phyloP scores from a whole-genome alignment of 2,329 filamentous ascomycete genomes.

The Thyridium curvatum region DNA sequence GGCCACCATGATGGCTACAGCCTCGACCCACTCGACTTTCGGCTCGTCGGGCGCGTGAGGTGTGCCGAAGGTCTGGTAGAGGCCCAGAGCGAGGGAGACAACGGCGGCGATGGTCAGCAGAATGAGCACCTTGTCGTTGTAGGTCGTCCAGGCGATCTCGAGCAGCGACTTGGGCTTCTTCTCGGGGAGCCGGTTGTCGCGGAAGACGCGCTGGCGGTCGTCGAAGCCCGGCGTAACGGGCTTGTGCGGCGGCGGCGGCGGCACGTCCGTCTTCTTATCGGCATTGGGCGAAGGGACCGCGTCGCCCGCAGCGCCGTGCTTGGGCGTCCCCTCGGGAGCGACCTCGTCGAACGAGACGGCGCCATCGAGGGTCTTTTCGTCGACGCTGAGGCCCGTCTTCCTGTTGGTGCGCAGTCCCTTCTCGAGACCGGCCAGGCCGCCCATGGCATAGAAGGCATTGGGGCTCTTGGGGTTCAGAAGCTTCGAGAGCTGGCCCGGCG shows the following conservation, averaged over 20 bases:
- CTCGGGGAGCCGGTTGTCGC: conserved; percentile 54
- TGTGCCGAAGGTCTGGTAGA: conserved; percentile 58
- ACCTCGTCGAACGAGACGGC: conserved; percentile 63
- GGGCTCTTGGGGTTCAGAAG: conserved; percentile 74
- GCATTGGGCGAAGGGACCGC: conserved; percentile 32
- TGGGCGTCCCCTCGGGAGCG: conserved; percentile 25
- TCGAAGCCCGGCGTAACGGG: conserved; percentile 13
- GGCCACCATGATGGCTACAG: conserved; percentile 59
- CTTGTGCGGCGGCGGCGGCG: conserved; percentile 4
- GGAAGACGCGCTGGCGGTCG: conserved; percentile 53
- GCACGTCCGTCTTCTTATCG: conserved; percentile 9
- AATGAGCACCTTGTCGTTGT: conserved; percentile 64
- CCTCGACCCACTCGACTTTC: conserved; percentile 59
- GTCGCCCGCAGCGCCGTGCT: conserved; percentile 15
- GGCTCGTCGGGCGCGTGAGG: conserved; percentile 34
- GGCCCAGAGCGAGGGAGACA: conserved; percentile 58
- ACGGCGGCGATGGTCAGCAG: conserved; percentile 59
- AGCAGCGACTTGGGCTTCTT: conserved; percentile 57
- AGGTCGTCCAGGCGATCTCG: conserved; percentile 58
- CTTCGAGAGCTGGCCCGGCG: conserved; percentile 66
- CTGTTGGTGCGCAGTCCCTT: conserved; percentile 63
- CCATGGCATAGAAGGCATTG: conserved; percentile 64
- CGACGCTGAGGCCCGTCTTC: conserved; percentile 57
- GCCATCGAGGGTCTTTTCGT: conserved; percentile 59
- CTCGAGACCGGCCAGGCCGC: conserved; percentile 65